These are phyloP conservation scores for Akanthomyces dipterigenus DNA, from an alignment of 2,329 filamentous ascomycete species.

Conservation along the genomic window DNA sequence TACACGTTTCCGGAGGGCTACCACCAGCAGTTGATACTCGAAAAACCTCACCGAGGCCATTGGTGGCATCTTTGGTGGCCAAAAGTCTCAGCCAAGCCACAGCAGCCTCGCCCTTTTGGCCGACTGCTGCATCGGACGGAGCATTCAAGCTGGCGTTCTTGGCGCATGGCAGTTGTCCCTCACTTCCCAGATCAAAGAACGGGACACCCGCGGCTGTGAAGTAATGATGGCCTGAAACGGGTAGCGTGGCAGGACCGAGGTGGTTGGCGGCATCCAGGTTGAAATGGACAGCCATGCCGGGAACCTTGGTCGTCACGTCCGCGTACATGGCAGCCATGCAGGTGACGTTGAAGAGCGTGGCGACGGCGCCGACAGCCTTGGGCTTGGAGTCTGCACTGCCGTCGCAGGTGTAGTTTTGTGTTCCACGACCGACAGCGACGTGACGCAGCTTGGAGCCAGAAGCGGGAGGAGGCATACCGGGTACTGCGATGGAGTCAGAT, in stretches of 20 bases:
- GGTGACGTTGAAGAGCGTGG: constrained; percentile 80
- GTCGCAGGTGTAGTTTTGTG: constrained; percentile 89
- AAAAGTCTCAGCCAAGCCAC: constrained; percentile 77
- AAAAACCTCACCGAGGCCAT: constrained; percentile 68
- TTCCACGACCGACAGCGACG: constrained; percentile 80
- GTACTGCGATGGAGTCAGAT: constrained; percentile 15
- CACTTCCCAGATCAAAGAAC: constrained; percentile 68
- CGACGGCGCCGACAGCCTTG: constrained; percentile 63
- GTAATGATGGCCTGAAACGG: constrained; percentile 71
- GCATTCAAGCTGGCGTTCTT: constrained; percentile 58
- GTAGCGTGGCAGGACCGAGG: constrained; percentile 52
- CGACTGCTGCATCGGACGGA: constrained; percentile 52
- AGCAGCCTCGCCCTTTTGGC: constrained; percentile 57
- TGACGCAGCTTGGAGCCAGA: constrained; percentile 61
- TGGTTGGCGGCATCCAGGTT: constrained; percentile 39
- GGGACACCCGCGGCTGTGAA: constrained; percentile 66
- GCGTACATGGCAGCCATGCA: constrained; percentile 69
- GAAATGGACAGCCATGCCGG: constrained; percentile 62
- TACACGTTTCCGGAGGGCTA: constrained; percentile 64
- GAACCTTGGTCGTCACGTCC: constrained; percentile 56
- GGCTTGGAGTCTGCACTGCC: constrained; percentile 53
- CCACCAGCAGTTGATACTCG: constrained; percentile 80
- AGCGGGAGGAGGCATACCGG: constrained; percentile 53
- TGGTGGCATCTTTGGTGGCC: constrained; percentile 45
- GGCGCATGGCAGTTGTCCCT: constrained; percentile 52